These are phyloP conservation scores for Papiliotrema fonsecae DNA, from an alignment of 1,284 basidiomycete genomes.

Conservation along the genomic window DNA sequence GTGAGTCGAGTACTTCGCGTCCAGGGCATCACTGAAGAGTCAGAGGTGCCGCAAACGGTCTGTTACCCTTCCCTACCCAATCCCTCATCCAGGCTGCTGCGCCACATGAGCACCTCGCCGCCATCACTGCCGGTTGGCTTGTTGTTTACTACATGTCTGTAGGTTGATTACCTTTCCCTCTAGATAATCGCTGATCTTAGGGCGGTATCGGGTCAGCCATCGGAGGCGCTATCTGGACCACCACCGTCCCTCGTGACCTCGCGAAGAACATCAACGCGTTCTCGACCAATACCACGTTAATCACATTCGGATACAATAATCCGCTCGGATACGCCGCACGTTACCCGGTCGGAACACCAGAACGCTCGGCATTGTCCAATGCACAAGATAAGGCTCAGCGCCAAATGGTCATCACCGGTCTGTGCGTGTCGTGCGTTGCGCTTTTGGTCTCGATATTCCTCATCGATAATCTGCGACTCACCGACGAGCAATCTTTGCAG, in stretches of 20 bases:
- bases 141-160: conserved; percentile 41
- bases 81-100: conserved; percentile 39
- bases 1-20: conserved; percentile 6
- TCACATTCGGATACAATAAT: conserved; percentile 29
- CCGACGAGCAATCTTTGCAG: conserved; percentile 23
- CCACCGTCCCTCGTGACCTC: conserved; percentile 34
- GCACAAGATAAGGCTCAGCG: conserved; percentile 45
- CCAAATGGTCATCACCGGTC: neutral
- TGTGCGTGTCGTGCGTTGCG: conserved; percentile 2
- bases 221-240: conserved; percentile 46
- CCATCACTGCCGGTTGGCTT: conserved; percentile 39
- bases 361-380: conserved; percentile 31
- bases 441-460: conserved; percentile 18
- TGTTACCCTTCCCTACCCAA: conserved; percentile 41
- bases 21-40: neutral
- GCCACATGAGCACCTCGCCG: conserved; percentile 41
- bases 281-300: conserved; percentile 22
- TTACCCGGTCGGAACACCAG: conserved; percentile 25
- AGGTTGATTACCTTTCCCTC: neutral
- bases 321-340: conserved; percentile 32
- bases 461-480: conserved; percentile 18
- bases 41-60: conserved; percentile 26
- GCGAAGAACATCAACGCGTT: conserved; percentile 19
- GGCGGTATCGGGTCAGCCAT: conserved; percentile 44
- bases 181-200: conserved; percentile 2